Percentiles rank a stretch among this genome's conserved stretches.
Conservation (phyloP, 495 filamentous ascomycete species). For the Staphylotrichum longicolle region DNA sequence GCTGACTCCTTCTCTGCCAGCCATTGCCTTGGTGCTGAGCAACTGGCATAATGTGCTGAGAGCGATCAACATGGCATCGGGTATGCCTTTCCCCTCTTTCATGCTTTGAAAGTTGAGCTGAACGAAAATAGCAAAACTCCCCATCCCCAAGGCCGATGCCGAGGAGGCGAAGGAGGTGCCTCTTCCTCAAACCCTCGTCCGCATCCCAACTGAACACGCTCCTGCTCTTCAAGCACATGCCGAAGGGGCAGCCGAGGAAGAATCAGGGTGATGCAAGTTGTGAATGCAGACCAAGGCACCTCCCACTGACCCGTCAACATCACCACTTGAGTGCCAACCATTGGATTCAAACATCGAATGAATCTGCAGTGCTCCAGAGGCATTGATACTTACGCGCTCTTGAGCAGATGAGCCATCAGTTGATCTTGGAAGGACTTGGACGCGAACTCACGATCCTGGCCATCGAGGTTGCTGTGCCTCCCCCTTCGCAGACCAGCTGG, state of each 20-base stretch:
- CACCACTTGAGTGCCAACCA: too few species aligned
- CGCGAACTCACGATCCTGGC: too few species aligned
- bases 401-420: too few species aligned
- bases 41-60: conserved; percentile 97
- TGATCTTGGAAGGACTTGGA: too few species aligned
- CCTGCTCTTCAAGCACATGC: conserved; percentile 53
- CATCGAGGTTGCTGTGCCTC: conserved; percentile 2
- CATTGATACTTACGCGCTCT: too few species aligned
- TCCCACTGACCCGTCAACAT: too few species aligned
- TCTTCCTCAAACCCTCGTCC: conserved; percentile 76
- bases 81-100: conserved; percentile 54
- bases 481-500: background rate
- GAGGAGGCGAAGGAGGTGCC: conserved; percentile 42
- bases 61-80: conserved; percentile 91
- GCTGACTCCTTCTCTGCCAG: conserved; percentile 42
- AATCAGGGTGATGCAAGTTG: too few species aligned
- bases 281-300: too few species aligned
- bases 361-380: too few species aligned
- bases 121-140: conserved; percentile 57
- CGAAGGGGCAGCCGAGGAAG: conserved; percentile 42
- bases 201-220: conserved; percentile 71
- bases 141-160: conserved; percentile 37
- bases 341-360: too few species aligned
- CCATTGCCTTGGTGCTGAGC: conserved; percentile 84
- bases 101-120: conserved; percentile 43